Percentiles rank a stretch among this genome's conserved stretches.
phyloP scores from a whole-genome alignment of 1,284 basidiomycete genomes.

The Moesziomyces antarcticus region DNA sequence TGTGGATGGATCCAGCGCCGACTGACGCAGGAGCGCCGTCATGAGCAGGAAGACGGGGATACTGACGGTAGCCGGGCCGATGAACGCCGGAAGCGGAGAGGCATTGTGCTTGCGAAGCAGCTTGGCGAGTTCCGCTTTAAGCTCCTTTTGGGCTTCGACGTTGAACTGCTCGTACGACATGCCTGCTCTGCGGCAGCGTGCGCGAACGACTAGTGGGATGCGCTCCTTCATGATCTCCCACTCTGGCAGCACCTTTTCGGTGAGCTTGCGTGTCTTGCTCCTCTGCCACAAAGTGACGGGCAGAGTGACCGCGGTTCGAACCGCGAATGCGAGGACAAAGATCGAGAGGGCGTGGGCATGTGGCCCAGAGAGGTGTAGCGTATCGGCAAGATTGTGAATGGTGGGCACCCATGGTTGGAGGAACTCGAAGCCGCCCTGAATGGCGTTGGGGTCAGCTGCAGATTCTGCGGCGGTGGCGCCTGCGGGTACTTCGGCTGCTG shows the following conservation, averaged over 20 bases:
- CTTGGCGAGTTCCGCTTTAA: conserved; percentile 48
- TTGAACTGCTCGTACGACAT: conserved; percentile 72
- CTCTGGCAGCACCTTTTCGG: conserved; percentile 77
- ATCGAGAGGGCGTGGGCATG: conserved; percentile 74
- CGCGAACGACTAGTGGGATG: conserved; percentile 70
- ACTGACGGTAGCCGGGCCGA: conserved; percentile 55
- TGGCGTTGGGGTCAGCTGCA: conserved; percentile 6
- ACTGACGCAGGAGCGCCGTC: conserved; percentile 56
- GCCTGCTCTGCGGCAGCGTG: conserved; percentile 72
- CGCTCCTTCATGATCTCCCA: conserved; percentile 73
- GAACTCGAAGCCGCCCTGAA: conserved; percentile 40
- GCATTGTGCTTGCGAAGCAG: conserved; percentile 54
- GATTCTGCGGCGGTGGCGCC: conserved; percentile 7
- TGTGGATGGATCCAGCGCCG: conserved; percentile 39
- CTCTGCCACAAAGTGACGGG: conserved; percentile 85
- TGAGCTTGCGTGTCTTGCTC: conserved; percentile 74
- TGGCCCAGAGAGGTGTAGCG: conserved; percentile 42
- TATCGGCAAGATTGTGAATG: conserved; percentile 46
- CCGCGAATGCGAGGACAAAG: conserved; percentile 77
- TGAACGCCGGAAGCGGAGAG: conserved; percentile 52
- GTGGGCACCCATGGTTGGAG: conserved; percentile 44
- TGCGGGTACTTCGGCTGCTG: not conserved
- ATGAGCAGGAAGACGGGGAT: conserved; percentile 61
- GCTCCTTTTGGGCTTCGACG: conserved; percentile 65
- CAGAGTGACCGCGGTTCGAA: conserved; percentile 76